Conservation (phyloP, 148 eudicot genomes). For the Silene latifolia region DNA sequence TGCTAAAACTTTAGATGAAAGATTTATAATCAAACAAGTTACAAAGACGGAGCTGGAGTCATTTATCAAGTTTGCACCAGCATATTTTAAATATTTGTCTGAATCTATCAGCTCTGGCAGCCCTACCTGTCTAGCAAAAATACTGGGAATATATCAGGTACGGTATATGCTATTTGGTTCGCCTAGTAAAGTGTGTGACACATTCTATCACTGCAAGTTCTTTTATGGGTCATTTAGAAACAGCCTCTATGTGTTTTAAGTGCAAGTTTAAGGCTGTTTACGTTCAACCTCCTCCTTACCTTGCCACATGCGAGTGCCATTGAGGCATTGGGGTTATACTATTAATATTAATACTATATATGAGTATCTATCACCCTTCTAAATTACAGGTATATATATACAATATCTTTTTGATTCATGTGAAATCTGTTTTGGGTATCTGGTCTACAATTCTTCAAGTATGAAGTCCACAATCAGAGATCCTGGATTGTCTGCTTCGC, state of each 20-base stretch:
- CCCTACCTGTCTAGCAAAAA: conserved; percentile 93
- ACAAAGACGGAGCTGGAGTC: conserved; percentile 70
- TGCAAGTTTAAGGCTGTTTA: not conserved
- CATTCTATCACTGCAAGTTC: not conserved
- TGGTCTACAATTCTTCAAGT: not conserved
- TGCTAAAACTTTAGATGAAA: conserved; percentile 78
- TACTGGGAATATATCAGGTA: conserved; percentile 98
- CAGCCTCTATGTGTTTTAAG: not conserved
- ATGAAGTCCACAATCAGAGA: not conserved
- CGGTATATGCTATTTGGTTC: not conserved
- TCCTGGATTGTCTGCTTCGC: not conserved
- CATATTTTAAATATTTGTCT: conserved; percentile 72
- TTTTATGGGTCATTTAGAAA: not conserved
- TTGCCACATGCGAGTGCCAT: not conserved
- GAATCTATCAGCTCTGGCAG: conserved; percentile 64
- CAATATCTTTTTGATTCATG: not conserved
- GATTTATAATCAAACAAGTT: conserved; percentile 92
- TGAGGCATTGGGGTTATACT: not conserved
- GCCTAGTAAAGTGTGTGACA: not conserved
- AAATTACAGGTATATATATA: not conserved
- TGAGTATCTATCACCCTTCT: not conserved
- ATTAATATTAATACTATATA: too few species aligned
- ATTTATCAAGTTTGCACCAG: conserved; percentile 85
- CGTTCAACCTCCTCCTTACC: not conserved
- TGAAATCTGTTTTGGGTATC: not conserved